A percentile compares a stretch with the other conserved stretches of the same genome.
phyloP scores from a whole-genome alignment of 495 filamentous ascomycete genomes.

The Penicillium canariense region DNA sequence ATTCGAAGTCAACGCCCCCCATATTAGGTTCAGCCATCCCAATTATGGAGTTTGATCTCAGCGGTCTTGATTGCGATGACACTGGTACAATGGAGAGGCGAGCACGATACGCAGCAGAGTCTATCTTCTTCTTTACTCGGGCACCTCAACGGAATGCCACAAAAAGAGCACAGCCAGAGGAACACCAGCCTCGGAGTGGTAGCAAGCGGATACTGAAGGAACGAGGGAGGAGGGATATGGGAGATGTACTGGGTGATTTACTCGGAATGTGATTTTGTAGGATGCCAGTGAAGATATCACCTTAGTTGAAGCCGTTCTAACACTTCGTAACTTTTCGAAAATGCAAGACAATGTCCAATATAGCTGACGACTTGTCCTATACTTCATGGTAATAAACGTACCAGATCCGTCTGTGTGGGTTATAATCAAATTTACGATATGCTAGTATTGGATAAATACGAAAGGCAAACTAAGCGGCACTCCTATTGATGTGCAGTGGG shows the following conservation, averaged over 20 bases:
- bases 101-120: neutral
- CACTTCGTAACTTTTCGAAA: neutral
- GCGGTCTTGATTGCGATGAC: neutral
- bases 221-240: neutral
- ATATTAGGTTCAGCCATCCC: neutral
- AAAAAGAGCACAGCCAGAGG: neutral
- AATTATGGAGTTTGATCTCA: neutral
- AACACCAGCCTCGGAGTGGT: neutral
- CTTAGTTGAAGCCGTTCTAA: neutral
- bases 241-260: conserved; percentile 4
- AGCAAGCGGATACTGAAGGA: conserved; percentile 3
- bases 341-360: too few species aligned
- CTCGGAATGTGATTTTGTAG: neutral
- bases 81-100: neutral
- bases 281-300: neutral
- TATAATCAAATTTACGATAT: too few species aligned
- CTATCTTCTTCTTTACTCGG: neutral
- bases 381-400: too few species aligned
- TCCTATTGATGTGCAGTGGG: too few species aligned
- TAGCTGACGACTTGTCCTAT: too few species aligned
- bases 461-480: too few species aligned
- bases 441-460: too few species aligned
- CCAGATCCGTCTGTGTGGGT: too few species aligned
- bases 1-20: neutral
- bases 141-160: neutral